A percentile compares a stretch with the other conserved stretches of the same genome.
phyloP scores from a whole-genome alignment of 2,329 filamentous ascomycete species.

The Pyrenochaeta sp. region DNA sequence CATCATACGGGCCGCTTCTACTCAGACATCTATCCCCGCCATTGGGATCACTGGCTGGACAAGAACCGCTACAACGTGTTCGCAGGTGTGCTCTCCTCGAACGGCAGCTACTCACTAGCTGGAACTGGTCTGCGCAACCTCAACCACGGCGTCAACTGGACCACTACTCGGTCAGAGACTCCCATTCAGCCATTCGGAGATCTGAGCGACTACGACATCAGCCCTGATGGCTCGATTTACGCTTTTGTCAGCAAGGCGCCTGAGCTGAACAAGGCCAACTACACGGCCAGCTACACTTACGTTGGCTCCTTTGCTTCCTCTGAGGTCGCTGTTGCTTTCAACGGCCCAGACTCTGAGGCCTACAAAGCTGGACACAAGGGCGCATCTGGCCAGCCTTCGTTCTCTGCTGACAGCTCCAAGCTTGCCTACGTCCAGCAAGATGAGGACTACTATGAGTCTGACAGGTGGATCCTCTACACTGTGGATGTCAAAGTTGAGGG shows the following conservation, averaged over 20 bases:
- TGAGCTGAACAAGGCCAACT: conserved; percentile 72
- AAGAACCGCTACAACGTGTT: conserved; percentile 76
- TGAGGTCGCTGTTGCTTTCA: conserved; percentile 37
- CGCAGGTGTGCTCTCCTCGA: conserved; percentile 66
- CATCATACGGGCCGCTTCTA: conserved; percentile 74
- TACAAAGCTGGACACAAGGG: conserved; percentile 61
- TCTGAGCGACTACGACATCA: conserved; percentile 77
- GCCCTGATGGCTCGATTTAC: conserved; percentile 65
- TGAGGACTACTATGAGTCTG: conserved; percentile 76
- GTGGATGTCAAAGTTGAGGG: conserved; percentile 34
- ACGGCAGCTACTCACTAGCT: conserved; percentile 35
- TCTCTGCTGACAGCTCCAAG: conserved; percentile 74
- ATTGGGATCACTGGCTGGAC: conserved; percentile 80
- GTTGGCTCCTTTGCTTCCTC: conserved; percentile 72
- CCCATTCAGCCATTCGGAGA: conserved; percentile 83
- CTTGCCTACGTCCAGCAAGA: conserved; percentile 80
- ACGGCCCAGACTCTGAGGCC: conserved; percentile 39
- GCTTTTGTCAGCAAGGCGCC: conserved; percentile 78
- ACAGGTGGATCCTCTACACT: conserved; percentile 65
- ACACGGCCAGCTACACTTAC: conserved; percentile 85
- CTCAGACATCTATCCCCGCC: conserved; percentile 75
- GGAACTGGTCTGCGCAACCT: conserved; percentile 57
- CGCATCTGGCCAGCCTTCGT: conserved; percentile 72
- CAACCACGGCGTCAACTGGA: conserved; percentile 67
- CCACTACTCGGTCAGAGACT: conserved; percentile 64